Conservation (phyloP, 306 rosid species). For the Trifolium repens region DNA sequence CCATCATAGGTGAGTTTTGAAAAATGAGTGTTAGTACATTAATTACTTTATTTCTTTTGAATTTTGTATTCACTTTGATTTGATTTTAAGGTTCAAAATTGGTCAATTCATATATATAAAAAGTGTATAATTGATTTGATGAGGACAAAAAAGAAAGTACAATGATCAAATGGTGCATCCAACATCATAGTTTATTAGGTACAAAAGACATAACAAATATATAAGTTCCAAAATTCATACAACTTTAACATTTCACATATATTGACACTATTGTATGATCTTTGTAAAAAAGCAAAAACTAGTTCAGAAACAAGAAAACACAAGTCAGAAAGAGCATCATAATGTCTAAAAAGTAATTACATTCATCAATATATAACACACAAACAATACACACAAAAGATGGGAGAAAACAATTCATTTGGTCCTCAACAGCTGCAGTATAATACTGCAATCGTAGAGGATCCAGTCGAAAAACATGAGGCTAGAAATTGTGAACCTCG, state of each 20-base stretch:
- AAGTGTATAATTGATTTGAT: constrained; percentile 1
- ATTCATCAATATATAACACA: background rate
- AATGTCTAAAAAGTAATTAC: no score
- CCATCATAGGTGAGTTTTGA: constrained; percentile 36
- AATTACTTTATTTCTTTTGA: constrained; percentile 8
- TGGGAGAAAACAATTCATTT: no score
- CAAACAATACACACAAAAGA: background rate
- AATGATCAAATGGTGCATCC: constrained; percentile 18
- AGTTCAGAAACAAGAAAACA: no score
- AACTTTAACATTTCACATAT: constrained; percentile 32
- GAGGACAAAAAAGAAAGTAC: constrained; percentile 19
- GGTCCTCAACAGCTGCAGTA: background rate
- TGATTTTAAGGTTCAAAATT: constrained; percentile 3
- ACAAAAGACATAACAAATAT: constrained; percentile 15
- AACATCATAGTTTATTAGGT: constrained; percentile 21
- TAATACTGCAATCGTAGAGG: background rate
- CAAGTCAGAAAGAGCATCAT: no score
- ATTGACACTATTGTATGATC: constrained; percentile 29
- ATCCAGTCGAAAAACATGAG: background rate
- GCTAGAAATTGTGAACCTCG: background rate
- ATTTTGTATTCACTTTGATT: background rate
- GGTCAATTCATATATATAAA: background rate
- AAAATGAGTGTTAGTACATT: constrained; percentile 1
- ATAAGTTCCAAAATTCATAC: constrained; percentile 41
- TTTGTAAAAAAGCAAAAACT: background rate